phyloP scores from a whole-genome alignment of 1,284 basidiomycete species.

The Rhodofomes roseus region DNA sequence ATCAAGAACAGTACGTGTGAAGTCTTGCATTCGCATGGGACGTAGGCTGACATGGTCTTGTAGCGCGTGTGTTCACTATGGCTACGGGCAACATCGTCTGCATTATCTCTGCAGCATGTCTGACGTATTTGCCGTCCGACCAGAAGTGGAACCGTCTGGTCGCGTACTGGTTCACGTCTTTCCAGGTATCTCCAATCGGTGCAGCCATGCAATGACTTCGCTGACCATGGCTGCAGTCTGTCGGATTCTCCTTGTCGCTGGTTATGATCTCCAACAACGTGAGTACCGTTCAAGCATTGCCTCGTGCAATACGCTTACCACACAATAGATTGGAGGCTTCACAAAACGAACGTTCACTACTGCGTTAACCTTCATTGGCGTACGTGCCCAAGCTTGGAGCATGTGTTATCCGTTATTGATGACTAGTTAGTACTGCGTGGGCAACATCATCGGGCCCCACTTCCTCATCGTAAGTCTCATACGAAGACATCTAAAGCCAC shows the following conservation, averaged over 20 bases:
- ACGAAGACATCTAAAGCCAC: too few relatives aligned
- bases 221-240: conserved; percentile 11
- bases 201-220: not conserved
- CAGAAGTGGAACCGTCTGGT: conserved; percentile 31
- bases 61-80: conserved; percentile 18
- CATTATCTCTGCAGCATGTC: conserved; percentile 27
- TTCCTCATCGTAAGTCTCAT: conserved; percentile 14
- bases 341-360: conserved; percentile 28
- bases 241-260: conserved; percentile 23
- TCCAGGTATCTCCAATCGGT: conserved; percentile 14
- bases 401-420: not conserved
- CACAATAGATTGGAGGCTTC: conserved; percentile 24
- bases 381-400: not conserved
- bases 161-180: conserved; percentile 31
- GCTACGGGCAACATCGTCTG: conserved; percentile 26
- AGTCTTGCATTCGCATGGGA: too few relatives aligned
- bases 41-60: not conserved
- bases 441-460: conserved; percentile 19
- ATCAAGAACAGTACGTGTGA: conserved; percentile 17
- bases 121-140: conserved; percentile 27
- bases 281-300: not conserved
- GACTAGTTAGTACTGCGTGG: conserved; percentile 14
- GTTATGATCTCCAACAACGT: conserved; percentile 31
- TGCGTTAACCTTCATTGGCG: conserved; percentile 21
- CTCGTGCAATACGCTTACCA: not conserved